These are phyloP conservation scores for Phylloporus sp. DNA, from an alignment of 768 basidiomycete genomes.

Conservation along the genomic window DNA sequence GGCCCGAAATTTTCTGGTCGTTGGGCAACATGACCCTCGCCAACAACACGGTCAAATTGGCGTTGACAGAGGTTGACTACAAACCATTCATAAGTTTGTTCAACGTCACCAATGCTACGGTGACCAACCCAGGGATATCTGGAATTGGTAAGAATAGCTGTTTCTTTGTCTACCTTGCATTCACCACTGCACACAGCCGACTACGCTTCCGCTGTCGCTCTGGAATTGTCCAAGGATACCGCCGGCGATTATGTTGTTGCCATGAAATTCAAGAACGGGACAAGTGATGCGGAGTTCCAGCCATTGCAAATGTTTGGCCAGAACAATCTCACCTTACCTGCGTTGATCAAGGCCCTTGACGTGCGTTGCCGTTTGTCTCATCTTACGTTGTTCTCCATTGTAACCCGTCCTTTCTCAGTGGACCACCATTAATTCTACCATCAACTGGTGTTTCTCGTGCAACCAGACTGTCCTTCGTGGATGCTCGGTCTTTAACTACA, in stretches of 20 bases:
- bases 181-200: constrained; percentile 47
- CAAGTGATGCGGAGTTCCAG: constrained; percentile 47
- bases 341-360: constrained; percentile 15
- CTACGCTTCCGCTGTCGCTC: constrained; percentile 66
- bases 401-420: constrained; percentile 8
- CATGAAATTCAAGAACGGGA: constrained; percentile 82
- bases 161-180: not conserved
- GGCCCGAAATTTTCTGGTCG: constrained; percentile 66
- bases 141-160: constrained; percentile 53
- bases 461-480: constrained; percentile 31
- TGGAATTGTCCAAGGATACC: constrained; percentile 61
- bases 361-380: constrained; percentile 5
- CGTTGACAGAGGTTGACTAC: constrained; percentile 75
- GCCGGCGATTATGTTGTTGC: constrained; percentile 71
- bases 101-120: constrained; percentile 63
- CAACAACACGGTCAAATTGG: constrained; percentile 71
- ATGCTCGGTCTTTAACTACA: constrained; percentile 30
- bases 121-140: constrained; percentile 54
- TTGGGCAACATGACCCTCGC: constrained; percentile 74
- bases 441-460: constrained; percentile 33
- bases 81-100: constrained; percentile 88
- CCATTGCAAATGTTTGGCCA: constrained; percentile 65
- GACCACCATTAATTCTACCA: constrained; percentile 29
- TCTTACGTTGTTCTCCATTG: not conserved
- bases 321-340: constrained; percentile 19